Conservation (phyloP, 768 basidiomycete species). For the Termitomyces heimii region DNA sequence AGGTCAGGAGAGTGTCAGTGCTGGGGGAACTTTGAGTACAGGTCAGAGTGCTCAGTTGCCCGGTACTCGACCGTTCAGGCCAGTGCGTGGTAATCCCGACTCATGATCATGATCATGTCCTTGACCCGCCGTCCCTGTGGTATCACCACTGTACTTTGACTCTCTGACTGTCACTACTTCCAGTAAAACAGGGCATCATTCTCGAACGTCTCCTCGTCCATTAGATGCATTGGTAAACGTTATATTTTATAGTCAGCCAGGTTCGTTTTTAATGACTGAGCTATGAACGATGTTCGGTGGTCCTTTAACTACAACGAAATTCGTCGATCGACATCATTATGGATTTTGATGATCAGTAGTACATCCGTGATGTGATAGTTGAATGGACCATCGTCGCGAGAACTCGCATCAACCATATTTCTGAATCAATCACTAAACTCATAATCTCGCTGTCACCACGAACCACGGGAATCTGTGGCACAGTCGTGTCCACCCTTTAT, state of each 20-base stretch:
- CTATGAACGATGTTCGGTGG: not conserved
- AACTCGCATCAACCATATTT: not conserved
- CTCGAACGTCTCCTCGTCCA: no score
- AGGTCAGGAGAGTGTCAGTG: slow-evolving; percentile 6
- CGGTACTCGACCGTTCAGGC: slow-evolving; percentile 3
- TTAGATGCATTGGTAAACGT: not conserved
- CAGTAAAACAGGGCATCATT: not conserved
- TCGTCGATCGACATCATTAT: not conserved
- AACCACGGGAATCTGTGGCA: not conserved
- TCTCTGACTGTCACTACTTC: not conserved
- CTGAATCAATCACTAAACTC: no score
- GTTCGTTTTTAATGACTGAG: not conserved
- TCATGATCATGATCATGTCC: not conserved
- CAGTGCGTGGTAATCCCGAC: slow-evolving; percentile 5
- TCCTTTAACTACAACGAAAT: not conserved
- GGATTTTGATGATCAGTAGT: not conserved
- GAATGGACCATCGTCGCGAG: not conserved
- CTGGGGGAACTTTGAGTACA: slow-evolving; percentile 15
- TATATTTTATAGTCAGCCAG: not conserved
- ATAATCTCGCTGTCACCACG: not conserved
- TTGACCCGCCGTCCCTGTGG: not conserved
- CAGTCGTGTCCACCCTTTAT: not conserved
- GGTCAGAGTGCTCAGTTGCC: slow-evolving; percentile 12
- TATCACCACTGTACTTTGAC: not conserved
- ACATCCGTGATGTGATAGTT: not conserved